Percentiles rank a stretch among this genome's conserved stretches.
These are phyloP conservation scores for Malassezia brasiliensis DNA, from an alignment of 1,284 basidiomycete genomes.

Conservation along the genomic window DNA sequence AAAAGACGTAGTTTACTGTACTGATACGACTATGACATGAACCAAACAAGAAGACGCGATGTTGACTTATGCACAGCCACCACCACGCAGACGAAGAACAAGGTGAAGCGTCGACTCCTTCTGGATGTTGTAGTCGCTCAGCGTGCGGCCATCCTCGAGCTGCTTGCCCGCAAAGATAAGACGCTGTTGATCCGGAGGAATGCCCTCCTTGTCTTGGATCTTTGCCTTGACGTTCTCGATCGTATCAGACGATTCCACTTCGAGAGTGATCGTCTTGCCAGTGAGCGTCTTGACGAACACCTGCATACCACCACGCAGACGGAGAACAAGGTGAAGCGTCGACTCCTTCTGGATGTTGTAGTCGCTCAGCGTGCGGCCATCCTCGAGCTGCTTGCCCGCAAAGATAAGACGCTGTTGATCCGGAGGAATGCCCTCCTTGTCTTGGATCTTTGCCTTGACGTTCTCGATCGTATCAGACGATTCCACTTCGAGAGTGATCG, in stretches of 20 bases:
- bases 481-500: conserved; percentile 87
- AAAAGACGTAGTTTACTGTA: background rate
- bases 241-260: conserved; percentile 78
- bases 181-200: conserved; percentile 51
- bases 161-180: conserved; percentile 52
- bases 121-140: conserved; percentile 50
- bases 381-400: conserved; percentile 84
- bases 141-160: conserved; percentile 51
- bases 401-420: conserved; percentile 97
- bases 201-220: conserved; percentile 54
- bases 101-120: conserved; percentile 43
- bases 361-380: conserved; percentile 51
- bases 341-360: conserved; percentile 71
- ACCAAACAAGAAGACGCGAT: conserved; percentile 28
- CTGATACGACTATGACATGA: background rate
- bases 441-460: conserved; percentile 52
- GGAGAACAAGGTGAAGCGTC: conserved; percentile 43
- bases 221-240: conserved; percentile 68
- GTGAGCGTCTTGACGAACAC: conserved; percentile 61
- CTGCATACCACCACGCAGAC: conserved; percentile 47
- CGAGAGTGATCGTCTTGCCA: conserved; percentile 91
- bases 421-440: conserved; percentile 67
- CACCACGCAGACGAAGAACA: conserved; percentile 41
- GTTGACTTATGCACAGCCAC: conserved; percentile 24
- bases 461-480: conserved; percentile 88